Conservation (phyloP, 2,329 filamentous ascomycete genomes). For the Neoscytalidium dimidiatum region DNA sequence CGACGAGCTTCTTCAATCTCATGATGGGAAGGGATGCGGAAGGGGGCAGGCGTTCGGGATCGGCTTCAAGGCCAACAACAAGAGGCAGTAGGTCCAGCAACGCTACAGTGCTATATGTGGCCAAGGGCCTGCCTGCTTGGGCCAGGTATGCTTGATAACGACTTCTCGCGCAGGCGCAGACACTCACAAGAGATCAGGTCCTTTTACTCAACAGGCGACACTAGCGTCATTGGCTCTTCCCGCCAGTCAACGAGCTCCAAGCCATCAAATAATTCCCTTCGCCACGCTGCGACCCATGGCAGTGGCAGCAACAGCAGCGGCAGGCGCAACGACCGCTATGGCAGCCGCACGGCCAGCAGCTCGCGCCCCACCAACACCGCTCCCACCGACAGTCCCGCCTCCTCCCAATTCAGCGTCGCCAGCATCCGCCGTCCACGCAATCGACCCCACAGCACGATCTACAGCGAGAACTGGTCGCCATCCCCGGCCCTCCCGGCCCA, state of each 20-base stretch:
- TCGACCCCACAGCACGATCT: slow-evolving; percentile 17
- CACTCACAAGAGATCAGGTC: not conserved
- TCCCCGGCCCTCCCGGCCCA: not conserved
- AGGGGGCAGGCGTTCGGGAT: not conserved
- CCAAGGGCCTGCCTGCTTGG: slow-evolving; percentile 9
- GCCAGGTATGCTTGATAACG: slow-evolving; percentile 4
- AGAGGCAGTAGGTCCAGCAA: slow-evolving; percentile 5
- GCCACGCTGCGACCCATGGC: not conserved
- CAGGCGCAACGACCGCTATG: not conserved
- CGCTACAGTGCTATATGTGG: not conserved
- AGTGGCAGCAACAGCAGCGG: not conserved
- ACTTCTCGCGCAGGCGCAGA: too few relatives aligned
- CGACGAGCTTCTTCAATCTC: slow-evolving; percentile 5
- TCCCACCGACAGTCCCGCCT: slow-evolving; percentile 5
- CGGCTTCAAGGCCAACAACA: not conserved
- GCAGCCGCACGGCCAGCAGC: not conserved
- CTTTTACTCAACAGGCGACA: slow-evolving; percentile 9
- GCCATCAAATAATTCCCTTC: not conserved
- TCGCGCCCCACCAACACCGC: slow-evolving; percentile 13
- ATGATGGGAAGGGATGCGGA: not conserved
- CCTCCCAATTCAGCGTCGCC: slow-evolving; percentile 18
- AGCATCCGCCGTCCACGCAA: slow-evolving; percentile 15
- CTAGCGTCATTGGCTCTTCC: slow-evolving; percentile 13
- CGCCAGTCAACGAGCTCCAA: slow-evolving; percentile 1
- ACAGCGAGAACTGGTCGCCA: slow-evolving; percentile 11